Evolutionary conservation across 2,329 filamentous ascomycete genomes (phyloP).

Genomic region (Fusarium sp.): DNA sequence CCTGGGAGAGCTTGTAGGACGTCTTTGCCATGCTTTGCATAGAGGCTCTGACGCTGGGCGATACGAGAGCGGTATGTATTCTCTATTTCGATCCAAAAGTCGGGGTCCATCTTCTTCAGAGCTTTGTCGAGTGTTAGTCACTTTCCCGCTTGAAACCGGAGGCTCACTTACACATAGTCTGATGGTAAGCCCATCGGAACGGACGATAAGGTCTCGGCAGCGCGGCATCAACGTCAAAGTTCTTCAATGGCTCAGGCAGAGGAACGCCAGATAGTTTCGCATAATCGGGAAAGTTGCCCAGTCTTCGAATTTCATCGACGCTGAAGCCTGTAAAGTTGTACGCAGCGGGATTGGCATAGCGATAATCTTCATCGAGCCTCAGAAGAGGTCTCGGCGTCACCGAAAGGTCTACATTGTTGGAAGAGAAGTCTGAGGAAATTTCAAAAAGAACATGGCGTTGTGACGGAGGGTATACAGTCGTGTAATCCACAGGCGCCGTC

Average conservation of each 20-base stretch:
- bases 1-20: slow-evolving; percentile 79
- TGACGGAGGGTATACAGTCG: slow-evolving; percentile 46
- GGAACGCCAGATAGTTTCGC: slow-evolving; percentile 79
- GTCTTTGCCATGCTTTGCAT: slow-evolving; percentile 69
- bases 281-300: slow-evolving; percentile 86
- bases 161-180: slow-evolving; percentile 80
- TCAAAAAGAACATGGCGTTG: slow-evolving; percentile 36
- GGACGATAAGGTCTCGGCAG: slow-evolving; percentile 81
- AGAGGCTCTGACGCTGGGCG: slow-evolving; percentile 74
- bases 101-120: slow-evolving; percentile 79
- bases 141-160: accelerated
- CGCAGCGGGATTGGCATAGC: slow-evolving; percentile 49
- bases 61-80: slow-evolving; percentile 77
- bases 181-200: slow-evolving; percentile 86
- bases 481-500: slow-evolving; percentile 40
- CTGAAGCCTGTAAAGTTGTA: slow-evolving; percentile 78
- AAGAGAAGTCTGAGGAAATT: slow-evolving; percentile 3
- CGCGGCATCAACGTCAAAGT: slow-evolving; percentile 77
- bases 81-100: slow-evolving; percentile 93
- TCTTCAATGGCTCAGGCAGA: slow-evolving; percentile 70
- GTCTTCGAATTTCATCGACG: slow-evolving; percentile 72
- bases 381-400: slow-evolving; percentile 45
- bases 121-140: slow-evolving; percentile 63
- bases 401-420: slow-evolving; percentile 23
- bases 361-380: slow-evolving; percentile 53